These are phyloP conservation scores for Populus simonii DNA, from an alignment of 345 rosid genomes.

Conservation along the genomic window DNA sequence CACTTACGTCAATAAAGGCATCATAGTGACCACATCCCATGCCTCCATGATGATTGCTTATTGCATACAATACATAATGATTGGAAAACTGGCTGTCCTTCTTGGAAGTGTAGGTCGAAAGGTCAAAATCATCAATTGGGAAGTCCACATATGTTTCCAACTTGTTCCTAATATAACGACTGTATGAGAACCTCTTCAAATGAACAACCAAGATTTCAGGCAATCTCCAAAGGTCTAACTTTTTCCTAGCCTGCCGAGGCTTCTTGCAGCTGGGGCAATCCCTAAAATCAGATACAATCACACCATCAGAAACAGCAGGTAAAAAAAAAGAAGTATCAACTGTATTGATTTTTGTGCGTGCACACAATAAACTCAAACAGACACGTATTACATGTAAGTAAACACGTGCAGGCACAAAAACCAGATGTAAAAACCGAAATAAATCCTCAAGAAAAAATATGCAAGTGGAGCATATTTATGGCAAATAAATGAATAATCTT, in stretches of 20 bases:
- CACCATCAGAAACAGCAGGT: neutral
- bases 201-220: constrained; percentile 31
- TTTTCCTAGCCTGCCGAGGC: constrained; percentile 23
- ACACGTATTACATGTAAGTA: neutral
- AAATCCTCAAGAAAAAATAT: neutral
- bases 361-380: neutral
- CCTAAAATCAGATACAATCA: constrained; percentile 17
- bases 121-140: constrained; percentile 25
- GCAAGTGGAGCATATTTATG: neutral
- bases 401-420: neutral
- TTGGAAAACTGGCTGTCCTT: neutral
- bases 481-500: neutral
- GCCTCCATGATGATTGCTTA: constrained; percentile 28
- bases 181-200: constrained; percentile 29
- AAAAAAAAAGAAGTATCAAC: neutral
- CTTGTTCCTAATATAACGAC: constrained; percentile 19
- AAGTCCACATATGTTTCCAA: constrained; percentile 31
- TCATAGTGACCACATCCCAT: constrained; percentile 31
- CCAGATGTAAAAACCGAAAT: neutral
- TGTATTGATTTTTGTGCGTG: neutral
- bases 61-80: constrained; percentile 19
- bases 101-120: constrained; percentile 17
- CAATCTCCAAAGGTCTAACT: constrained; percentile 33
- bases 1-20: constrained; percentile 23
- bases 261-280: constrained; percentile 27